Base-by-base conservation (phyloP, 495 filamentous ascomycete species). In the Penicillium riverlandense region DNA sequence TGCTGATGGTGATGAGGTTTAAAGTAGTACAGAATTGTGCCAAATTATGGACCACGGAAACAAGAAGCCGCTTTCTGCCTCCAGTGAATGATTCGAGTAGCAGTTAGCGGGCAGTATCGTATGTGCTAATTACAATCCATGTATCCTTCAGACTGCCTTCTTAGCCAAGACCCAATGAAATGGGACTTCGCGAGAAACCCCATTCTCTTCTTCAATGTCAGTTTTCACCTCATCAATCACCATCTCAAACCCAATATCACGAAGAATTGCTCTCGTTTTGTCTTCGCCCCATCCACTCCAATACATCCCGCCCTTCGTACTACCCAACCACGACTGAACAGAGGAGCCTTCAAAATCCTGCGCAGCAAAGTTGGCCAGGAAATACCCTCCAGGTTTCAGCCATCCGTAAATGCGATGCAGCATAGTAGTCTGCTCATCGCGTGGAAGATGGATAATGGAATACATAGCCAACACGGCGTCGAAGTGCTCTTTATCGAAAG, bases 361-460 rank as follows among this genome's bases (percentile, higher is more conserved):
- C 29, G 42, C 55, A 7, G 52, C 49, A 37, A 76, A 66, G 44
- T 73, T 76, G n/a, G 41, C 54, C 8, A 72, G 38, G 6, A 73
- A 33, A 40, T 35, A 44, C 0, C 70, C 70, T 0, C 65, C 66
- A 10, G 61, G 57, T 41, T 65, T 69, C 37, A 76, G 43, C 72
- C 72, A 74, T 2, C 7, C 14, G 9, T 29, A 42, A 30, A 72
- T 65, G 27, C 59, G 54, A 8, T 11, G 7, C 9, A 76, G 46
- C 29, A 73, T 49, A 2, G 42, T 41, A 2, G 16, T 45, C 35
- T 73, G 69, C 44, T 76, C 67, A 4, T 47, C 44, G 6, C 69
- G 56, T 5, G 70, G 70, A 1, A 75, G 55, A 47, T 75, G 72
- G 38, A 74, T 62, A 29, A 74, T 56, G 5, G 66, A 64, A 41